Conservation (phyloP, 2,329 filamentous ascomycete species). For the Alternaria brassicicola region DNA sequence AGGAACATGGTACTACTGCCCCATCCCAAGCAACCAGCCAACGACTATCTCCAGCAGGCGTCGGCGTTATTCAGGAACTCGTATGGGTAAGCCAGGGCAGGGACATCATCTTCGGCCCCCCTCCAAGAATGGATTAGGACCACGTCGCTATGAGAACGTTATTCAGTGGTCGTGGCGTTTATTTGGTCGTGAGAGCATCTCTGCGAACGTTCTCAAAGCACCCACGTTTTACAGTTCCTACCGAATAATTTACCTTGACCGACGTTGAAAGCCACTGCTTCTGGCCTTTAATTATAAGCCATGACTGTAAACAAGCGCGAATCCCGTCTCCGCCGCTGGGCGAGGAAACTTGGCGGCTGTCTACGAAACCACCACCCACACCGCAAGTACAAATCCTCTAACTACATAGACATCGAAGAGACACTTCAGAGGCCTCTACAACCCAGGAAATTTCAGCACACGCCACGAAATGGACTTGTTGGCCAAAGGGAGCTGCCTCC, state of each 20-base stretch:
- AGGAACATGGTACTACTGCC: neutral
- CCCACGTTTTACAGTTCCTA: neutral
- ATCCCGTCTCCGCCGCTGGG: conserved; percentile 7
- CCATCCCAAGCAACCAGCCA: neutral
- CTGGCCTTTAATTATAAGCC: neutral
- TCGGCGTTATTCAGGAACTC: neutral
- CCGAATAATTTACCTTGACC: too few species aligned
- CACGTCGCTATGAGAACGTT: neutral
- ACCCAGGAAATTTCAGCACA: neutral
- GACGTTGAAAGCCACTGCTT: neutral
- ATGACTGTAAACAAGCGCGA: conserved; percentile 4
- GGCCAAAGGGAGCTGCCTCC: neutral
- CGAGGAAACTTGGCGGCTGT: conserved; percentile 9
- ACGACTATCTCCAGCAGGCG: neutral
- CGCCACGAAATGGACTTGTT: neutral
- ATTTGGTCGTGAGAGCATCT: neutral
- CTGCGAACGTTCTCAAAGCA: neutral
- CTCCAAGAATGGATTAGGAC: neutral
- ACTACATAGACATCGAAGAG: neutral
- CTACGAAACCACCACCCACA: conserved; percentile 5
- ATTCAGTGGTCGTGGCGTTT: neutral
- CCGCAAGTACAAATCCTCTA: conserved; percentile 3
- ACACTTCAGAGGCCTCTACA: neutral
- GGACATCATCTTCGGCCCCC: conserved; percentile 8
- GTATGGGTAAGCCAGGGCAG: neutral